Evolutionary conservation across 495 filamentous ascomycete genomes (phyloP).

Genomic region (Aspergillus taichungensis): DNA sequence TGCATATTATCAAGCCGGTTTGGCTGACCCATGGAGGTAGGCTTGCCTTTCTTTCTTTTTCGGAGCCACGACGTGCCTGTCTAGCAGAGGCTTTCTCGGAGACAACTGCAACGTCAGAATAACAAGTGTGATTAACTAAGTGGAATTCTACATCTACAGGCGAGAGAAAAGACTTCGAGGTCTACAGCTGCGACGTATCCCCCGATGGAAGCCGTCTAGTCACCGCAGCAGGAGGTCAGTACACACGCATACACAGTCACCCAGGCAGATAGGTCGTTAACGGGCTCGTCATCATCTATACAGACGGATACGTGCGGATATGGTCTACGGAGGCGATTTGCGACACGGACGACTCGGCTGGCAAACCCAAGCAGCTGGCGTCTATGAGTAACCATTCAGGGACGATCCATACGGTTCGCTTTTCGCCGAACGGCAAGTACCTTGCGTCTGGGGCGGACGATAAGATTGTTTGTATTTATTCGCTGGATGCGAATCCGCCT

Average conservation of each 20-base stretch:
- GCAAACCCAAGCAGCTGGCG: slow-evolving; percentile 85
- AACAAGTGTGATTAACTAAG: slow-evolving; percentile 2
- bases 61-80: neutral
- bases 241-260: too few species aligned
- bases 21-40: slow-evolving; percentile 89
- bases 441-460: slow-evolving; percentile 95
- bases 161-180: slow-evolving; percentile 94
- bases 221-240: slow-evolving; percentile 82
- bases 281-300: slow-evolving; percentile 11
- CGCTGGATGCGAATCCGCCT: slow-evolving; percentile 72
- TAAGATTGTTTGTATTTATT: slow-evolving; percentile 95
- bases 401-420: slow-evolving; percentile 92
- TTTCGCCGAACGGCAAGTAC: slow-evolving; percentile 87
- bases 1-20: slow-evolving; percentile 88
- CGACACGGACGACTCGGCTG: slow-evolving; percentile 57
- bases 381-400: slow-evolving; percentile 97
- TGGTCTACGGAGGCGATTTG: slow-evolving; percentile 95
- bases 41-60: slow-evolving; percentile 13
- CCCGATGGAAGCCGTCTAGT: slow-evolving; percentile 86
- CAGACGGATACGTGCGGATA: slow-evolving; percentile 92
- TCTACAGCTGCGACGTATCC: slow-evolving; percentile 94
- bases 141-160: slow-evolving; percentile 36
- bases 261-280: slow-evolving; percentile 1
- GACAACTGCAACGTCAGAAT: too few species aligned
- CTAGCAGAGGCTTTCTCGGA: too few species aligned